Conservation (phyloP, 345 rosid species). For the Euphorbia tirucalli region DNA sequence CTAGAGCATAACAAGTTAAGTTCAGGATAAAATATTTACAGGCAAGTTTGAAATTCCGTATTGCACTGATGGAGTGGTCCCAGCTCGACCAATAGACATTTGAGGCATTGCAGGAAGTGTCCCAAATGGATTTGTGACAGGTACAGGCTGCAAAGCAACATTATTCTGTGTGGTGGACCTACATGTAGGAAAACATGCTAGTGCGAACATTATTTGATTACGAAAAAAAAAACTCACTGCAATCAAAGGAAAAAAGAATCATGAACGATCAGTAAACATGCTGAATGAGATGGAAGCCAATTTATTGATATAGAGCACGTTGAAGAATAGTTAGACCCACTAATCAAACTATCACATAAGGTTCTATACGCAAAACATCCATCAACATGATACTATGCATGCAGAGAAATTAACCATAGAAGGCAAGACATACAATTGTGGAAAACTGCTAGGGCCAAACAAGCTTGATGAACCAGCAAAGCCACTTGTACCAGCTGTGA, state of each 20-base stretch:
- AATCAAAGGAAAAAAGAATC: neutral
- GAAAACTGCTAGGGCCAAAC: constrained; percentile 50
- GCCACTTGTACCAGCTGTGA: constrained; percentile 43
- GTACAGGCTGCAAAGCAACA: constrained; percentile 46
- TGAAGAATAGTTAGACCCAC: neutral
- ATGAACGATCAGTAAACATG: neutral
- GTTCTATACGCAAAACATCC: neutral
- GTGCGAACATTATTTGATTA: neutral
- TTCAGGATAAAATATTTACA: constrained; percentile 39
- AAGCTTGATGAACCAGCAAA: constrained; percentile 44
- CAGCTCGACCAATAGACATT: constrained; percentile 74
- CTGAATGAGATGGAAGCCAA: neutral
- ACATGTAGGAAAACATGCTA: constrained; percentile 19
- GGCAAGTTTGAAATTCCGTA: constrained; percentile 92
- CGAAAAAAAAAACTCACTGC: neutral
- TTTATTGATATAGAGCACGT: neutral
- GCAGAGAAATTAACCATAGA: neutral
- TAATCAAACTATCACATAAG: neutral
- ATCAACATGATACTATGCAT: neutral
- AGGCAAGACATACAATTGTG: constrained; percentile 48
- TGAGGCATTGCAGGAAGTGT: constrained; percentile 90
- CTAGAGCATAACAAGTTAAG: neutral
- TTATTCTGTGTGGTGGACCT: constrained; percentile 55
- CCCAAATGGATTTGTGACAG: constrained; percentile 79
- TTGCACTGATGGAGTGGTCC: constrained; percentile 71